phyloP scores from a whole-genome alignment of 1,284 basidiomycete species.

The Boletus hoseneyae region DNA sequence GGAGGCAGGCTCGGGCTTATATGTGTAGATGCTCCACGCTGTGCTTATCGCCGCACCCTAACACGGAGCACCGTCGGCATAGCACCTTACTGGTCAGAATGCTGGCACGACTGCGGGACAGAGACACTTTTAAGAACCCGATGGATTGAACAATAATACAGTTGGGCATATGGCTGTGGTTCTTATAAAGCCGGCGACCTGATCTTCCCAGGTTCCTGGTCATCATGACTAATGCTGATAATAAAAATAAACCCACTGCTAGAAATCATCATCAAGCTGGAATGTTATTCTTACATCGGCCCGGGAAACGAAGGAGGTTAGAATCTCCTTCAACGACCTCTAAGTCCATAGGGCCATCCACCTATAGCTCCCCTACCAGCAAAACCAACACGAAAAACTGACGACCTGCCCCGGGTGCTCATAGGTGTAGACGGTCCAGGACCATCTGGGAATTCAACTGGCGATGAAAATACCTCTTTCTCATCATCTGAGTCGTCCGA shows the following conservation, averaged over 20 bases:
- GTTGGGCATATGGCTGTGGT: no score
- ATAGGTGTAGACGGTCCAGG: constrained; percentile 13
- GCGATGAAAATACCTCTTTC: constrained; percentile 21
- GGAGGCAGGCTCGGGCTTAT: constrained; percentile 11
- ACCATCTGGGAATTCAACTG: constrained; percentile 24
- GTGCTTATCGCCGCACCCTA: constrained; percentile 3
- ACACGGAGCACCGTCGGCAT: neutral
- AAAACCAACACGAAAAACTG: constrained; percentile 31
- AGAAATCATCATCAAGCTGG: neutral
- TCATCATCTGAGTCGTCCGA: constrained; percentile 17
- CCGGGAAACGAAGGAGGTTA: neutral
- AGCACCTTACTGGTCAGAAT: neutral
- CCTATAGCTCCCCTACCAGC: constrained; percentile 28
- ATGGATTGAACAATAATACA: neutral
- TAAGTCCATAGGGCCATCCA: constrained; percentile 10
- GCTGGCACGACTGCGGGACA: neutral
- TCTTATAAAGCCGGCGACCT: neutral
- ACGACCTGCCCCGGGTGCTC: constrained; percentile 6
- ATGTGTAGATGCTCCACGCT: constrained; percentile 6
- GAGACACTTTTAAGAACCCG: neutral
- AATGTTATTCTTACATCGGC: constrained; percentile 11
- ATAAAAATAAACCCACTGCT: constrained; percentile 5
- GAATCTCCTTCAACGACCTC: constrained; percentile 15
- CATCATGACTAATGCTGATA: constrained; percentile 18
- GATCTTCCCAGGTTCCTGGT: constrained; percentile 14